Evolutionary conservation across 148 eudicot species (phyloP), one percentile per base, ranked within the genome.

Genomic region (Drosera capensis): DNA sequence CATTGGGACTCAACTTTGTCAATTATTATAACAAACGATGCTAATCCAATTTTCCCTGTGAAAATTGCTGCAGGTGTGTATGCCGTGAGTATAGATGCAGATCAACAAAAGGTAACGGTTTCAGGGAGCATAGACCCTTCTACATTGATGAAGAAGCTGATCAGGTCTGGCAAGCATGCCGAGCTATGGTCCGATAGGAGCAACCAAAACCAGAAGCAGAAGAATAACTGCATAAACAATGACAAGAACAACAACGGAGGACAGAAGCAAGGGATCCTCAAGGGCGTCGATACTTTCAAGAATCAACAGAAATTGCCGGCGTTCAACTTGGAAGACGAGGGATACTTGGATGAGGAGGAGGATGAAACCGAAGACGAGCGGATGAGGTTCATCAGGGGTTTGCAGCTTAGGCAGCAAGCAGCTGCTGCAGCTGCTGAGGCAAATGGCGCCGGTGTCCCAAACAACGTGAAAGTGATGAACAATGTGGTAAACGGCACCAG

Each of bases 21-120:
- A 44, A 1, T 29, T 47, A 16, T 47, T 15, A 38, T 12, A n/a
- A n/a, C 36, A 26, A 47, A 26, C 13, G 17, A 9, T 28, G 31
- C 9, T 9, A 28, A 28, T 28, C 31, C 9, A 28, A 28, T 31
- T 42, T 57, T 20, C 7, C 22, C 7, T 36, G 31, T 11, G 2
- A 14, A 31, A 9, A 34, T 34, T 5, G 38, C n/a, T 5, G 23
- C 54, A 80, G 90, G 90, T 20, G 90, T 80, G 56, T 80, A 71
- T 56, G 43, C 73, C 38, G 80, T 77, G 15, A 71, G 21, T 38
- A 63, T 80, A 56, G 90, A 80, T 45, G 58, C 69, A 24, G 84
- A 80, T 46, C 74, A 80, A 20, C 80, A 71, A 55, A 77, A 71
- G 48, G 84, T 80, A 2, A 76, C 73, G 23, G 71, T 80, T 52